Base-by-base conservation (phyloP, 225 moss, liverwort and hornwort species). In the Asterella californica region DNA sequence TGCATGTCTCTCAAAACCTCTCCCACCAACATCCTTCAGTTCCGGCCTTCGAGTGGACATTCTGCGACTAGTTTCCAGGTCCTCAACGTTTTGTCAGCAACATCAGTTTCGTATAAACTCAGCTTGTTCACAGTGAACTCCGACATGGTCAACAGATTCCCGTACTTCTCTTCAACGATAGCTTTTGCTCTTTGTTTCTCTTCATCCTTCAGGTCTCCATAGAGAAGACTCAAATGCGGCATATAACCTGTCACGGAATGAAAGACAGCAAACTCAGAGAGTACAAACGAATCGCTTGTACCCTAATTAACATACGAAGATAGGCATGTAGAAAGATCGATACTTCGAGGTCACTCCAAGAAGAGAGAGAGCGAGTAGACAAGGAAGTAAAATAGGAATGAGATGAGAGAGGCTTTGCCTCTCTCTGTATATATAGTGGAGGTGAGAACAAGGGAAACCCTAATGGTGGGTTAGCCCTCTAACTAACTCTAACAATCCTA, bases 191-290 rank as follows among this genome's bases (percentile, higher is more conserved):
- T 72, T 42, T 89, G 76, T 87, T 89, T 82, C 15, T 90, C 91
- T 78, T 92, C 93, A 50, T 92, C 91, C 19, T 87, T 84, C 88
- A 91, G 52, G 82, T 90, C 83, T 15, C 88, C 86, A 75, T 97
- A 93, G 15, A 97, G 70, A 74, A 97, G 86, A 83, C 97, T 97
- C 85, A 97, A 61, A 64, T 97, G 97, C 62, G 97, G 97, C 86
- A 88, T 91, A 83, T 90, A 97, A 29, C 77, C 93, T 96, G 91
- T 54, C 36, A 71, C 9, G 14, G 18, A 48, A 0, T 25, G 11
- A 24, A n/a, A 70, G 21, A 22, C 45, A n/a, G 24, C 18, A 70
- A 25, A 34, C 33, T 66, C 66, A 66, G 15, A 34, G 34, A 5
- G 2, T n/a, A n/a, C n/a, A n/a, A n/a, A n/a, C n/a, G n/a, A n/a